Evolutionary conservation across 805 yeast genomes (phyloP).

Genomic region (Candida montana): DNA sequence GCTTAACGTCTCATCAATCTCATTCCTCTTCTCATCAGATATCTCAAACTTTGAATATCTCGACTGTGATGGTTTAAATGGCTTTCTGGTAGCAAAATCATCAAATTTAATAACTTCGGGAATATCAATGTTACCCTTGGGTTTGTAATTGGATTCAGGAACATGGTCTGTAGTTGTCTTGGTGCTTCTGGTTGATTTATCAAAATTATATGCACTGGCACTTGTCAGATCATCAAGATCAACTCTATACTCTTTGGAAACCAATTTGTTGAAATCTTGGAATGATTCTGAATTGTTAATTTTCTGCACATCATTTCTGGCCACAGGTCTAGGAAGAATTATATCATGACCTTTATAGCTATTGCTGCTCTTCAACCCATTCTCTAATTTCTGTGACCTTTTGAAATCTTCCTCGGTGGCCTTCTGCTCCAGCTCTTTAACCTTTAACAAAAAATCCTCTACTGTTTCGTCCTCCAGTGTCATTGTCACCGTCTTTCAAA

Average conservation of each 20-base stretch:
- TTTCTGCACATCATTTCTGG: not conserved
- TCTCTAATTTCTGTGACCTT: constrained; percentile 9
- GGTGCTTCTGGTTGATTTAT: constrained; percentile 29
- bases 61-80: constrained; percentile 3
- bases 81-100: constrained; percentile 15
- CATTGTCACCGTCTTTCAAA: too few species aligned
- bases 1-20: constrained; percentile 16
- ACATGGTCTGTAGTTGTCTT: not conserved
- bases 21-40: constrained; percentile 14
- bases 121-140: constrained; percentile 10
- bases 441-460: constrained; percentile 7
- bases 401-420: constrained; percentile 8
- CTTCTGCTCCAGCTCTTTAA: constrained; percentile 8
- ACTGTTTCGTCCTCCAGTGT: constrained; percentile 5
- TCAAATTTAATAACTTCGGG: constrained; percentile 24
- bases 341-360: not conserved
- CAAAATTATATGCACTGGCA: constrained; percentile 56
- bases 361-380: not conserved
- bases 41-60: constrained; percentile 20
- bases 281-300: constrained; percentile 15
- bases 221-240: constrained; percentile 42
- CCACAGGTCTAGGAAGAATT: constrained; percentile 7
- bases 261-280: constrained; percentile 21
- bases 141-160: not conserved
- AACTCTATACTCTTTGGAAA: constrained; percentile 41